A percentile compares a stretch with the other conserved stretches of the same genome.
phyloP scores from a whole-genome alignment of 768 basidiomycete genomes.

The Phylloporus scabripes region DNA sequence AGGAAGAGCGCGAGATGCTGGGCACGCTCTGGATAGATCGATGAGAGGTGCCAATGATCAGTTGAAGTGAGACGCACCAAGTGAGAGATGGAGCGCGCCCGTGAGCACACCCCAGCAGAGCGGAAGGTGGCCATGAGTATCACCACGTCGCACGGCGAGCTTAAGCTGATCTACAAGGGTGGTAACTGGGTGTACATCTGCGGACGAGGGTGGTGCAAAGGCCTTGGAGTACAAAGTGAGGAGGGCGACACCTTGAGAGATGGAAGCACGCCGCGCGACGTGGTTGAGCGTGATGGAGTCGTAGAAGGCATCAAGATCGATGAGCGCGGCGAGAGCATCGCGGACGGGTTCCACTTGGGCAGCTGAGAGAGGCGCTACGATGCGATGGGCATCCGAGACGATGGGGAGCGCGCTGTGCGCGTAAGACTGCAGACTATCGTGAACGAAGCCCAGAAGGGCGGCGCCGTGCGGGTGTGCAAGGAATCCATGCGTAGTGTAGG shows the following conservation, averaged over 20 bases:
- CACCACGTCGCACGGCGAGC: conserved; percentile 55
- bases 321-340: conserved; percentile 39
- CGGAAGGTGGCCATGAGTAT: conserved; percentile 76
- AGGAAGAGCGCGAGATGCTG: conserved; percentile 90
- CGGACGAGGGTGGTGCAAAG: conserved; percentile 51
- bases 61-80: conserved; percentile 45
- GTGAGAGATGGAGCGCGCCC: conserved; percentile 63
- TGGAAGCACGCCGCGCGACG: conserved; percentile 80
- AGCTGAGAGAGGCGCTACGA: conserved; percentile 22
- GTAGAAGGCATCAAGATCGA: conserved; percentile 66
- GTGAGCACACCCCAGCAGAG: conserved; percentile 88
- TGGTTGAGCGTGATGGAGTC: conserved; percentile 88
- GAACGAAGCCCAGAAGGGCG: conserved; percentile 52
- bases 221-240: conserved; percentile 84
- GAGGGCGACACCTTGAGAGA: conserved; percentile 87
- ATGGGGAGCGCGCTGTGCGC: conserved; percentile 73
- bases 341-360: conserved; percentile 7
- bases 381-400: conserved; percentile 62
- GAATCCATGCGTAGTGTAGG: conserved; percentile 84
- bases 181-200: conserved; percentile 8
- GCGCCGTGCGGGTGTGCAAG: conserved; percentile 22
- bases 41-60: conserved; percentile 1
- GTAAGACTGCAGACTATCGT: conserved; percentile 72
- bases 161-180: conserved; percentile 66
- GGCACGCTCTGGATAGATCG: conserved; percentile 54